phyloP scores from a whole-genome alignment of 768 basidiomycete genomes.

The Boletus edulis region DNA sequence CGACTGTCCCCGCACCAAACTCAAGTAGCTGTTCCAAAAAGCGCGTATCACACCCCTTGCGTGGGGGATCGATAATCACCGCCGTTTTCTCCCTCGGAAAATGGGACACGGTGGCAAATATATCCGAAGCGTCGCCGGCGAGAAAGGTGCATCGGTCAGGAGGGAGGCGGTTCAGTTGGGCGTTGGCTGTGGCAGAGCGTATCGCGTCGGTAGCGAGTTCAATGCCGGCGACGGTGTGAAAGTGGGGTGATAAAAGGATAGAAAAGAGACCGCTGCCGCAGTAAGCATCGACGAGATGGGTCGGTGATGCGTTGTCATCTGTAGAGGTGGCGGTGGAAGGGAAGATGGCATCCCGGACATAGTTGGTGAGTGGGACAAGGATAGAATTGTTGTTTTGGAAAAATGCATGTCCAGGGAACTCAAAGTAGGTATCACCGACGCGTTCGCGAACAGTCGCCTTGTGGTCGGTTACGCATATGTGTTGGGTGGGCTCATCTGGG shows the following conservation, averaged over 20 bases:
- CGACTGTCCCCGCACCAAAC: constrained; percentile 66
- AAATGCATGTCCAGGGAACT: constrained; percentile 86
- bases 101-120: constrained; percentile 64
- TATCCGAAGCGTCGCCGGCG: constrained; percentile 82
- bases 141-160: constrained; percentile 60
- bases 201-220: constrained; percentile 80
- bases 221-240: constrained; percentile 80
- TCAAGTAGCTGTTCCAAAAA: constrained; percentile 75
- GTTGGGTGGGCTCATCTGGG: constrained; percentile 47
- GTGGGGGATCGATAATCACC: constrained; percentile 84
- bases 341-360: constrained; percentile 77
- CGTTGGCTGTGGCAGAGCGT: constrained; percentile 64
- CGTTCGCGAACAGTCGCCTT: constrained; percentile 78
- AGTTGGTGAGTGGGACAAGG: constrained; percentile 76
- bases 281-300: constrained; percentile 94
- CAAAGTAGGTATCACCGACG: constrained; percentile 79
- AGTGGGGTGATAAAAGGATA: constrained; percentile 74
- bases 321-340: constrained; percentile 16
- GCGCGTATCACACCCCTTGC: constrained; percentile 87
- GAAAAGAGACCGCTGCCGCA: constrained; percentile 90
- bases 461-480: constrained; percentile 84
- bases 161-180: constrained; percentile 58
- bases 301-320: constrained; percentile 35
- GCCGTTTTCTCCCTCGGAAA: constrained; percentile 70
- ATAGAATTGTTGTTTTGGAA: constrained; percentile 99